A percentile compares a stretch with the other conserved stretches of the same genome.
These are phyloP conservation scores for Talaromyces pinophilus DNA, from an alignment of 2,329 filamentous ascomycete species.

Conservation along the genomic window DNA sequence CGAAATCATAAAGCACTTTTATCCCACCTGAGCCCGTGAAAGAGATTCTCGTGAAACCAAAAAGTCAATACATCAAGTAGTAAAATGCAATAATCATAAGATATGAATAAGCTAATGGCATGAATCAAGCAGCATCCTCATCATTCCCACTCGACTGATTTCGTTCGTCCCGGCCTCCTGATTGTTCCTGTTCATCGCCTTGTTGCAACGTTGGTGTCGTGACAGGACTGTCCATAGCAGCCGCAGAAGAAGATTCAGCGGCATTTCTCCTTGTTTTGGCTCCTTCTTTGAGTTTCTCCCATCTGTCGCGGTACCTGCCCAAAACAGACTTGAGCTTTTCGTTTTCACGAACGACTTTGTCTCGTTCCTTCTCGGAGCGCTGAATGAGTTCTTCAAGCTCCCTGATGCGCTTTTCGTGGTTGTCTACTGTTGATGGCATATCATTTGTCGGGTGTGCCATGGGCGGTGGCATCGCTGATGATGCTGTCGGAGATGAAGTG, in stretches of 20 bases:
- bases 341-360: constrained; percentile 63
- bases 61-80: neutral
- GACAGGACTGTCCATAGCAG: constrained; percentile 13
- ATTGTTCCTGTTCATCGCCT: neutral
- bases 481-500: constrained; percentile 32
- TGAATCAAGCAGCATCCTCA: constrained; percentile 4
- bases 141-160: constrained; percentile 6
- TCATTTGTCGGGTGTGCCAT: constrained; percentile 31
- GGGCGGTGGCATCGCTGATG: constrained; percentile 31
- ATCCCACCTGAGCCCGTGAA: neutral
- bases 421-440: constrained; percentile 1
- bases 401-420: constrained; percentile 54
- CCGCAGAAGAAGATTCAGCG: constrained; percentile 13
- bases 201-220: constrained; percentile 16
- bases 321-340: constrained; percentile 60
- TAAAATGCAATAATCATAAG: neutral
- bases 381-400: constrained; percentile 70
- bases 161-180: neutral
- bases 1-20: constrained; percentile 1
- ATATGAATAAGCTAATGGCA: neutral
- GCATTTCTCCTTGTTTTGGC: constrained; percentile 48
- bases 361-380: constrained; percentile 60
- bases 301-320: constrained; percentile 62
- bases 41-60: neutral
- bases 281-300: constrained; percentile 69